Evolutionary conservation across 805 yeast species (phyloP), one percentile per base, ranked within the genome.

Genomic region (Kazachstania psychrophila): DNA sequence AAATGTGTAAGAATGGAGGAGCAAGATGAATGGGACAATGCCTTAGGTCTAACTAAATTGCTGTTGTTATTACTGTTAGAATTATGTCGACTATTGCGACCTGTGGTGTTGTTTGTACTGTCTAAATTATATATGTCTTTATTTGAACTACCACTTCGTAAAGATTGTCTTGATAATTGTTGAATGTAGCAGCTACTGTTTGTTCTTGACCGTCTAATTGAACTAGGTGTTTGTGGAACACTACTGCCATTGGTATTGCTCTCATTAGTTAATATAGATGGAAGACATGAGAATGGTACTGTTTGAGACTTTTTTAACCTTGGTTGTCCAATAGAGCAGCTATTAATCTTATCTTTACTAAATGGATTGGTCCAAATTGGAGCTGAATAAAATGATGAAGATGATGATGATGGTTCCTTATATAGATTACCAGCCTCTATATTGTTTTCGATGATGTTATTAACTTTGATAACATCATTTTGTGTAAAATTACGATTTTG

Each of bases 1-100:
- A 54, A 32, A 30, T 54, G 60, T 8, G 58, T 43, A 9, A 56
- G 51, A 23, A 54, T 51, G 2, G 48, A 37, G 23, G 39, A 37
- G 24, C 45, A 41, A 5, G 53, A 47, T 12, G 51, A 46, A 11
- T 44, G 41, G 6, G 51, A 41, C 6, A 39, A 27, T 5, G 29
- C 7, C 28, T 23, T 38, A 15, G 42, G 42, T 30, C 32, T 30
- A 6, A 25, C 26, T 15, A 16, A 15, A 32, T 28, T 17, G 13
- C 5, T 31, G 4, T 4, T 12, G 13, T 23, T 12, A 8, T 11
- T 18, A 6, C 9, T 19, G 15, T 14, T 18, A 18, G 14, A 18
- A n/a, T 28, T 23, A n/a, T 23, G 12, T 23, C 28, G 16, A 17
- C 4, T n/a, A 14, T 31, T 19, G 26, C 24, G 18, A 7, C 18